Evolutionary conservation across 208 protist species (phyloP), one percentile per base, ranked within the genome.

Genomic region (Leishmania gerbilli): DNA sequence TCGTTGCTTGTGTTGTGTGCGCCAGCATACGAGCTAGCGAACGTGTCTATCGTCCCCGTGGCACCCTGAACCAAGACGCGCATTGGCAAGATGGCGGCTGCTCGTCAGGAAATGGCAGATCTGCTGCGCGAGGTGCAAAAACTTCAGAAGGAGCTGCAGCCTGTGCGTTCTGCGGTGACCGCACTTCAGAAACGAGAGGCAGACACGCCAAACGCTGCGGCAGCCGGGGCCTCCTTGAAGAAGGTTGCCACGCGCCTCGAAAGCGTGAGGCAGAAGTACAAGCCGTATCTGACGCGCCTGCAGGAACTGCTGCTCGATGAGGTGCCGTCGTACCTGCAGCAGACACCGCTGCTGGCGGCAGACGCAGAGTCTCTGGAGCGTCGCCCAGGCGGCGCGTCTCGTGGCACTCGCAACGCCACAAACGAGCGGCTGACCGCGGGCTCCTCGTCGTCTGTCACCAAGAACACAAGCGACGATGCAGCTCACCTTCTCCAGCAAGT

Each of bases 131-230:
- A 95, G 75, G 76, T 97, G 47, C 88, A 92, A 78, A 95, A 97
- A 71, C 84, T 97, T 8, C 86, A 84, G 47, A 93, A 94, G 75
- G 94, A 97, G 80, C 81, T 97, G 21, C 85, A 91, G 47, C 94
- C 94, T 2, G 92, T 97, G 8, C 94, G 93, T 34, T 86, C 88
- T 37, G 94, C 94, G 3, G 77, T 97, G 27, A 68, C 86, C 15
- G 83, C 90, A 0, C 80, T 97, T 37, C 65, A 91, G 65, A 96
- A 95, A 79, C 87, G 94, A 7, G 92, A 96, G 83, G 40, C 82
- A 21, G 92, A 95, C 64, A 74, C 79, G 60, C 78, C 83, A 13
- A 89, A 85, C 69, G 86, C 91, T 21, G 89, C 91, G 21, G 90
- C 90, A 5, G 89, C 91, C 0, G 94, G 92, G 11, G 86, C 82